These are phyloP conservation scores for Claviceps arundinis DNA, from an alignment of 2,329 filamentous ascomycete genomes.

Conservation along the genomic window DNA sequence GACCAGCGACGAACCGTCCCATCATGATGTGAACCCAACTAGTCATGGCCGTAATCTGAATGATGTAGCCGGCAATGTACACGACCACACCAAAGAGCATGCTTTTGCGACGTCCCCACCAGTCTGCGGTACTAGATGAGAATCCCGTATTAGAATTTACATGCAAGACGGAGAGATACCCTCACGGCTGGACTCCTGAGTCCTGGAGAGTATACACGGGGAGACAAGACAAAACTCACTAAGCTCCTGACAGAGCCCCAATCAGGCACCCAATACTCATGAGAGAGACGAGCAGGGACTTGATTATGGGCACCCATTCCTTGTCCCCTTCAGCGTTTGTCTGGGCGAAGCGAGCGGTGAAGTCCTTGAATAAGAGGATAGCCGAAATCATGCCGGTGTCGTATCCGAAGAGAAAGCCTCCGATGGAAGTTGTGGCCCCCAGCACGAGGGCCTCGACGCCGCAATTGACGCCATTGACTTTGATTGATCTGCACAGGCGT, in stretches of 20 bases:
- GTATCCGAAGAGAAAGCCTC: slow-evolving; percentile 50
- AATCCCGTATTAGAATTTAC: not conserved
- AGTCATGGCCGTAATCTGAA: slow-evolving; percentile 47
- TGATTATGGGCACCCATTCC: slow-evolving; percentile 27
- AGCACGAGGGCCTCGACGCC: slow-evolving; percentile 28
- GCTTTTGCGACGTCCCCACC: slow-evolving; percentile 42
- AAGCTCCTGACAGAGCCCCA: slow-evolving; percentile 39
- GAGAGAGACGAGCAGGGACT: slow-evolving; percentile 42
- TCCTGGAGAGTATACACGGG: no score
- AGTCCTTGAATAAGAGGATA: slow-evolving; percentile 38
- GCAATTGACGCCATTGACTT: slow-evolving; percentile 29
- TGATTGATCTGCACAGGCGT: slow-evolving; percentile 20
- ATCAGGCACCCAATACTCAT: slow-evolving; percentile 42
- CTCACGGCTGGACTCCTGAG: no score
- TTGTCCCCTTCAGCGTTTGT: slow-evolving; percentile 23
- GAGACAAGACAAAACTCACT: slow-evolving; percentile 14
- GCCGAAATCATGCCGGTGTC: slow-evolving; percentile 48
- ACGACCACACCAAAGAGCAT: slow-evolving; percentile 39
- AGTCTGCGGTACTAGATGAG: slow-evolving; percentile 34
- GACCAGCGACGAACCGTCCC: slow-evolving; percentile 52
- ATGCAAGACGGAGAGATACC: not conserved
- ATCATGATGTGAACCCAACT: slow-evolving; percentile 54
- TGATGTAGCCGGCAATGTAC: slow-evolving; percentile 50
- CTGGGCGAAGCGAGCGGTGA: slow-evolving; percentile 41
- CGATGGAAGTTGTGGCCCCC: slow-evolving; percentile 40